phyloP scores from a whole-genome alignment of 495 filamentous ascomycete species.

The Xanthoparmelia taractica region DNA sequence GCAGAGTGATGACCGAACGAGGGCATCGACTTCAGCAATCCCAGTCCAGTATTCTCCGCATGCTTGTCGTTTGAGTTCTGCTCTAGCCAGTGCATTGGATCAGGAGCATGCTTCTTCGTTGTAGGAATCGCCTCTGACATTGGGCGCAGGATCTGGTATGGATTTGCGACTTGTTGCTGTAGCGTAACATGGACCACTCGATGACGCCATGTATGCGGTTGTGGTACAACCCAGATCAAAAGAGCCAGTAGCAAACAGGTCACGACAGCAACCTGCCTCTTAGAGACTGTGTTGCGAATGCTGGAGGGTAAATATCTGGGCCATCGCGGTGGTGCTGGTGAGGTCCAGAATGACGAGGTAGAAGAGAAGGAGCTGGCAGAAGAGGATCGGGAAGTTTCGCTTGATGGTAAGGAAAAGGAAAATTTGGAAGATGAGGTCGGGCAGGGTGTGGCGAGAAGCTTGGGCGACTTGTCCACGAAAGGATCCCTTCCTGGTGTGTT shows the following conservation, averaged over 20 bases:
- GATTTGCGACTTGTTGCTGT: slow-evolving; percentile 18
- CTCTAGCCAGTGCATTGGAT: slow-evolving; percentile 33
- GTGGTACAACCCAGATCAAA: slow-evolving; percentile 29
- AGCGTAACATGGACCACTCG: slow-evolving; percentile 21
- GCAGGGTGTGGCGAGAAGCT: slow-evolving; percentile 22
- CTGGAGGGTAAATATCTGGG: slow-evolving; percentile 24
- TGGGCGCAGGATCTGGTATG: slow-evolving; percentile 28
- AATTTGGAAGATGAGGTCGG: slow-evolving; percentile 19
- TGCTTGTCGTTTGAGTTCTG: slow-evolving; percentile 34
- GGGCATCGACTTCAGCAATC: slow-evolving; percentile 18
- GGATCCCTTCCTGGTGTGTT: slow-evolving; percentile 21
- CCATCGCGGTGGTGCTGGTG: slow-evolving; percentile 22
- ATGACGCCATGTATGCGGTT: slow-evolving; percentile 22
- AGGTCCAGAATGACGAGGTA: slow-evolving; percentile 23
- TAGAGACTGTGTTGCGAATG: slow-evolving; percentile 28
- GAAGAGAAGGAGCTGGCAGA: slow-evolving; percentile 22
- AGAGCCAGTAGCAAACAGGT: slow-evolving; percentile 26
- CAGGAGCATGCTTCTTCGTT: slow-evolving; percentile 23
- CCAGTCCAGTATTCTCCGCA: slow-evolving; percentile 21
- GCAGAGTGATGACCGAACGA: slow-evolving; percentile 20
- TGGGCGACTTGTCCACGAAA: slow-evolving; percentile 26
- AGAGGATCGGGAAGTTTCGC: slow-evolving; percentile 15
- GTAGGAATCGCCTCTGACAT: not conserved
- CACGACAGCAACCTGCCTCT: slow-evolving; percentile 25
- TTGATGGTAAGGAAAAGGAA: slow-evolving; percentile 19